Evolutionary conservation across 192 early-diverging fungal genomes (phyloP).

Genomic region (Podila verticillata): DNA sequence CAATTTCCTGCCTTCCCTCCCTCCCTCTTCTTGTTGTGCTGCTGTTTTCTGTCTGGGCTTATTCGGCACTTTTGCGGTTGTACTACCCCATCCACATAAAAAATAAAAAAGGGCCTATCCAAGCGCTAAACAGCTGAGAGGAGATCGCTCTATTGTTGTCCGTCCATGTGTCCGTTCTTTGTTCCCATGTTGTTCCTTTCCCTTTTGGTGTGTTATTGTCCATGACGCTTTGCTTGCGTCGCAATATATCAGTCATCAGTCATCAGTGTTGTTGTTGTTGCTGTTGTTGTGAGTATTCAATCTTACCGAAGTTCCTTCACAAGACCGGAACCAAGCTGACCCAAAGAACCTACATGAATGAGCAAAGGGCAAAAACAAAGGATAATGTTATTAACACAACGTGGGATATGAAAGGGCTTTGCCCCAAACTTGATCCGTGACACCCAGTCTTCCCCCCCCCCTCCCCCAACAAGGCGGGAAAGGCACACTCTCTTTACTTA

Average conservation of each 20-base stretch:
- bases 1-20: no score
- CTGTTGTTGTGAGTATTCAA: not conserved
- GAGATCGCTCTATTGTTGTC: no score
- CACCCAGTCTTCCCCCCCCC: no score
- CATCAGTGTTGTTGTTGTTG: not conserved
- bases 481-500: no score
- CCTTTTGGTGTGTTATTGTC: not conserved
- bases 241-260: not conserved
- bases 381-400: not conserved
- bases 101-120: not conserved
- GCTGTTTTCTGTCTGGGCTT: not conserved
- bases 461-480: no score
- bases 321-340: constrained; percentile 71
- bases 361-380: not conserved
- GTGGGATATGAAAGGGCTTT: no score
- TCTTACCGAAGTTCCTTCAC: constrained; percentile 66
- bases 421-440: no score
- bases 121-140: constrained; percentile 4
- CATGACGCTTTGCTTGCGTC: not conserved
- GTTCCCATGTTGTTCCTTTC: not conserved
- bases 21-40: not conserved
- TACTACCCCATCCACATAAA: not conserved
- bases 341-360: constrained; percentile 53
- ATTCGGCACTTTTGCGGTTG: not conserved
- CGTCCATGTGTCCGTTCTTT: not conserved